Base-by-base conservation (phyloP, 306 rosid genomes). In the Rosa rugosa region DNA sequence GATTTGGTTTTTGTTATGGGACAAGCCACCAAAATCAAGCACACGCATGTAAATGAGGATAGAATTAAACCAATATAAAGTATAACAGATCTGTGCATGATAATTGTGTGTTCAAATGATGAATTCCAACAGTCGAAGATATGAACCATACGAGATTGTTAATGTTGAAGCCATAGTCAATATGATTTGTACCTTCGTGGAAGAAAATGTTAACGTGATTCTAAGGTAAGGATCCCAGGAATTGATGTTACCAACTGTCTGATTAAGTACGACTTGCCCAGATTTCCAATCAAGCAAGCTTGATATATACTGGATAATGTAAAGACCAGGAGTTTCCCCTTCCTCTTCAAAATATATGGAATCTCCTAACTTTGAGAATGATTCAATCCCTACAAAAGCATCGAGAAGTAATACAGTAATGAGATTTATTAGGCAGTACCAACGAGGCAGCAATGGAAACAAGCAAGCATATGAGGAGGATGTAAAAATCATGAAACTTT, bases 351-450 rank as follows among this genome's bases (percentile, higher is more conserved):
- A 95, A 79, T 95, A 95, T 72, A 95, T 92, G 45, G 98, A 89
- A 87, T 92, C 98, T 22, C 97, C 99, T 40, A 95, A 80, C 89
- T 92, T 92, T 20, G 99, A 92, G 83, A 95, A 90, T 25, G 98
- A 92, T 67, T 95, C 99, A 81, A 84, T 79, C 69, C 95, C 97
- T 94, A 65, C 65, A 75, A 72, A 44, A 69, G 57, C 68, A 75
- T 53, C 40, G 53, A 47, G 73, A 83, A 73, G 71, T 44, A 63
- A 60, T 12, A 44, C 56, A 47, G 0, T 57, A 56, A 11, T 40
- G 4, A 56, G 1, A 5, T 17, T 71, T 34, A 25, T 74, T 2
- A 16, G 1, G 1, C 11, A 36, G 18, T 10, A 20, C 12, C 65
- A 1, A 53, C 42, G 64, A 27, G 31, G 14, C 11, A 46, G 47